Evolutionary conservation across 306 rosid genomes (phyloP).

Genomic region (Casuarina glauca): DNA sequence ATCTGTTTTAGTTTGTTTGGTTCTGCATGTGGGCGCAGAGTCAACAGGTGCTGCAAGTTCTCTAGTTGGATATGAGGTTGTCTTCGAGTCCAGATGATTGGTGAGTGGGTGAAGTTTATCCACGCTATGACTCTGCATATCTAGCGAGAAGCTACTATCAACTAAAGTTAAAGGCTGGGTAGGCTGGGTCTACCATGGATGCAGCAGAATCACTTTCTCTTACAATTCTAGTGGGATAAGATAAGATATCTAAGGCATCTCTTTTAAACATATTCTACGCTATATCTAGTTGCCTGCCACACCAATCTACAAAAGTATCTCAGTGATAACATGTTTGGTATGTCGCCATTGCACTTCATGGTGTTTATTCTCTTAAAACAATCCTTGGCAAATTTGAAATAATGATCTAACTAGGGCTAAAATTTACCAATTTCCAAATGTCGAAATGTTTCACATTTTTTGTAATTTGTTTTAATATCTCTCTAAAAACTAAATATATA

Average conservation of each 20-base stretch:
- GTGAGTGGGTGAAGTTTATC: conserved; percentile 15
- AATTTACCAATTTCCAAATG: too few species aligned
- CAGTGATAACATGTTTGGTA: too few species aligned
- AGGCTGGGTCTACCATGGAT: background rate
- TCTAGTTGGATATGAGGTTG: conserved; percentile 19
- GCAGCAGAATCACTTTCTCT: background rate
- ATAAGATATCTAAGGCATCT: background rate
- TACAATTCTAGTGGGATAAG: background rate
- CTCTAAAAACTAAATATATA: too few species aligned
- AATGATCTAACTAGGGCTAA: too few species aligned
- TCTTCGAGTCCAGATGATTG: conserved; percentile 24
- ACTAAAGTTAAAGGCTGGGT: background rate
- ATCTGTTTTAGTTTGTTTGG: conserved; percentile 27
- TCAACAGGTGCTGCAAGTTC: conserved; percentile 27
- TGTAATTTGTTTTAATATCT: too few species aligned
- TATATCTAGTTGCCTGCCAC: background rate
- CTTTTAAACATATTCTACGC: background rate
- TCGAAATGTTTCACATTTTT: too few species aligned
- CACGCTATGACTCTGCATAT: conserved; percentile 15
- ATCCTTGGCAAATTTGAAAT: too few species aligned
- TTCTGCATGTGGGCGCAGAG: conserved; percentile 35
- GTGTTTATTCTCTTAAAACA: too few species aligned
- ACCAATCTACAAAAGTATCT: background rate
- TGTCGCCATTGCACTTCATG: too few species aligned
- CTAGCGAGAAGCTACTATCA: conserved; percentile 6